A percentile compares a stretch with the other conserved stretches of the same genome.
These are phyloP conservation scores for Lolium rigidum DNA, from an alignment of 176 grass and related monocot genomes.

Conservation along the genomic window DNA sequence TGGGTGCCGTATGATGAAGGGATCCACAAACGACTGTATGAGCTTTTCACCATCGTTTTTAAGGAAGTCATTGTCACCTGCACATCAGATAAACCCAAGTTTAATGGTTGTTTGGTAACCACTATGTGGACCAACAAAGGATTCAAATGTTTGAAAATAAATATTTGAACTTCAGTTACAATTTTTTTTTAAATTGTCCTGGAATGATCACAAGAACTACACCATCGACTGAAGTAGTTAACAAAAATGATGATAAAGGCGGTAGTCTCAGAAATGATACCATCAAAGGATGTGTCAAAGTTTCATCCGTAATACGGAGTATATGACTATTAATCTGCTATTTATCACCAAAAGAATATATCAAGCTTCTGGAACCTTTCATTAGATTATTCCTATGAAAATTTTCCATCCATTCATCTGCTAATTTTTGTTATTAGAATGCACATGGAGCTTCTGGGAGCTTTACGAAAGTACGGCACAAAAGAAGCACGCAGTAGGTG, in stretches of 20 bases:
- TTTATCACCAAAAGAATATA: neutral
- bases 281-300: neutral
- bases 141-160: neutral
- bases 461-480: too few species aligned
- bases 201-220: conserved; percentile 3
- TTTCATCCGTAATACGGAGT: neutral
- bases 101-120: neutral
- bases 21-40: conserved; percentile 70
- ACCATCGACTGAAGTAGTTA: neutral
- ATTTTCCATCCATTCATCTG: neutral
- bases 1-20: conserved; percentile 76
- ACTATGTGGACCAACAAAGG: neutral
- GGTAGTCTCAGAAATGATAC: neutral
- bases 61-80: conserved; percentile 86
- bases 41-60: conserved; percentile 63
- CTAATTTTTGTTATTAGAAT: neutral
- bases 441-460: too few species aligned
- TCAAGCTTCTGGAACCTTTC: neutral
- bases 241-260: neutral
- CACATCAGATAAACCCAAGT: neutral
- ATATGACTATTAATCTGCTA: neutral
- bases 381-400: neutral
- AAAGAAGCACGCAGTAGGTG: conserved; percentile 3
- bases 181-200: neutral
- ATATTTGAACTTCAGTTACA: too few species aligned